These are phyloP conservation scores for Taphrina wiesneri DNA, from an alignment of 1,139 yeast species.

Conservation along the genomic window DNA sequence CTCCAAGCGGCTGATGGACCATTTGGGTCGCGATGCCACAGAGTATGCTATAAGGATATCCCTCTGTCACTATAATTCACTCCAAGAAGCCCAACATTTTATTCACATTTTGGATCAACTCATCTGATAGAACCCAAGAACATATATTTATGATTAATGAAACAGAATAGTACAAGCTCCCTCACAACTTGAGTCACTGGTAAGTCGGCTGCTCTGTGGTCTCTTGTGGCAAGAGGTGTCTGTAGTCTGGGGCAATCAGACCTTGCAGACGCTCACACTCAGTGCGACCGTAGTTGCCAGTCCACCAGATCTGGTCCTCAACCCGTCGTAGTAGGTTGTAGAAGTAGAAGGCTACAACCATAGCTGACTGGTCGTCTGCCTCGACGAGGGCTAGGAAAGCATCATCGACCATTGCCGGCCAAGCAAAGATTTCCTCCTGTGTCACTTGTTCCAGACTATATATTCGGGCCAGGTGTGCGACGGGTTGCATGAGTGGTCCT, in stretches of 20 bases:
- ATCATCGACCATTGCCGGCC: conserved; percentile 25
- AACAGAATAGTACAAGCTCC: not conserved
- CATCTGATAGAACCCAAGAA: not conserved
- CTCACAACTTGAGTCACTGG: not conserved
- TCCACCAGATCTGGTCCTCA: conserved; percentile 31
- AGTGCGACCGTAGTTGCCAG: conserved; percentile 18
- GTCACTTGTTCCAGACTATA: conserved; percentile 10
- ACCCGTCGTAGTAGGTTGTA: conserved; percentile 19
- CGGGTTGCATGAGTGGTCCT: conserved; percentile 20
- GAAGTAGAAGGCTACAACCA: conserved; percentile 26
- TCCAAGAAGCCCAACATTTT: not conserved
- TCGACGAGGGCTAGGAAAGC: conserved; percentile 21
- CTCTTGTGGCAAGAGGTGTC: conserved; percentile 16
- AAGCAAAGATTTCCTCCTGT: conserved; percentile 16
- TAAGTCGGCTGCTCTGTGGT: conserved; percentile 5
- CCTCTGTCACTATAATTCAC: not conserved
- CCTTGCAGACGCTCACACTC: conserved; percentile 18
- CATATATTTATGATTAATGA: not conserved
- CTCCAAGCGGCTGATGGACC: conserved; percentile 5
- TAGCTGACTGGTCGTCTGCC: conserved; percentile 25
- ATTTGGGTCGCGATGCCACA: not conserved
- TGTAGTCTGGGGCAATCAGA: conserved; percentile 11
- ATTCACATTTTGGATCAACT: not conserved
- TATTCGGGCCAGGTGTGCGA: conserved; percentile 23
- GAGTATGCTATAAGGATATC: not conserved